Evolutionary conservation across 805 yeast genomes (phyloP), one percentile per base, ranked within the genome.

Genomic region (Saturnispora sanitii): DNA sequence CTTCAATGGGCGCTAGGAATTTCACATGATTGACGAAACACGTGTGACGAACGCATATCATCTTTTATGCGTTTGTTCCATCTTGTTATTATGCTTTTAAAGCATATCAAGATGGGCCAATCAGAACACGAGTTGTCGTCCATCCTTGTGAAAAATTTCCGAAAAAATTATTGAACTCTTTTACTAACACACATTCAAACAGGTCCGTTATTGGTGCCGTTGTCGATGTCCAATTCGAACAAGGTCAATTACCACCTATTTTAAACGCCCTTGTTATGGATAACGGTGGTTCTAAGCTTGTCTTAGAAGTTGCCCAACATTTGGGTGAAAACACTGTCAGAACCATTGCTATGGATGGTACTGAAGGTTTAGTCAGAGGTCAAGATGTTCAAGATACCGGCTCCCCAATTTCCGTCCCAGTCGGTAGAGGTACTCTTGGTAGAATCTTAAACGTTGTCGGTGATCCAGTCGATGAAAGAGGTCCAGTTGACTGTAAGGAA

Each of bases 341-440:
- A 82, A 82, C 98, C 67, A 92, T 92, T 82, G 97, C 98, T 66
- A 92, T 92, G 98, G 98, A 92, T 71, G 97, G 97, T 85, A 92
- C 98, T 58, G 97, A 90, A 72, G 98, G 98, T 86, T 81, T 92
- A 64, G 95, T 87, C 60, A 90, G 98, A 79, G 98, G 98, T 70
- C 80, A 82, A 62, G 43, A 72, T 47, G 98, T 92, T 60, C 53
- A 63, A 53, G 98, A 92, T 76, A 88, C 97, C 53, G 98, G 98
- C 70, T 75, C 95, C 52, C 98, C 98, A 71, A 92, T 92, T 68
- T 81, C 96, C 57, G 94, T 92, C 58, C 98, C 98, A 58, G 98
- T 92, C 55, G 98, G 98, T 67, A 87, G 95, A 72, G 97, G 88
- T 68, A 90, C 97, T 52, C 78, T 92, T 62, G 98, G 98, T 67